These are phyloP conservation scores for Candida tibetensis DNA, from an alignment of 805 yeast species.

Conservation along the genomic window DNA sequence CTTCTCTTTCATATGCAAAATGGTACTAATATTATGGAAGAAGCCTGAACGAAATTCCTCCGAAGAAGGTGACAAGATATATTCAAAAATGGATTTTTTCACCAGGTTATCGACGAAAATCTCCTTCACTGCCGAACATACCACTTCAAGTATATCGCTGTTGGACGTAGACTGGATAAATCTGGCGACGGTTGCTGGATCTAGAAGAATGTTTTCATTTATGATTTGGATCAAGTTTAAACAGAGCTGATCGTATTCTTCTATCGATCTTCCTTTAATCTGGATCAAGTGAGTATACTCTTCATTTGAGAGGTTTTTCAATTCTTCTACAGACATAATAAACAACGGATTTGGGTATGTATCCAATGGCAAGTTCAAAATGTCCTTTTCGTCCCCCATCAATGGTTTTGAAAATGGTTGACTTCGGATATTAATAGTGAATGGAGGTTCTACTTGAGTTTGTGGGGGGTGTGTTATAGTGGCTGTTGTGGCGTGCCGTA, in stretches of 20 bases:
- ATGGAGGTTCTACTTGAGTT: neutral
- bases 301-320: conserved; percentile 18
- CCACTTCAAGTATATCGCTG: conserved; percentile 13
- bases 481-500: conserved; percentile 1
- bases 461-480: too few relatives aligned
- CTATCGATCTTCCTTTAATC: conserved; percentile 20
- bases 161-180: conserved; percentile 19
- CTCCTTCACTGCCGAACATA: conserved; percentile 15
- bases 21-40: conserved; percentile 15
- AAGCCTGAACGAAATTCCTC: conserved; percentile 15
- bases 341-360: conserved; percentile 36
- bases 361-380: conserved; percentile 15
- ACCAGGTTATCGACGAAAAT: conserved; percentile 20
- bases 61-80: conserved; percentile 23
- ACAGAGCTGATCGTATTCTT: conserved; percentile 30
- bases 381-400: conserved; percentile 3
- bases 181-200: conserved; percentile 22
- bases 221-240: conserved; percentile 27
- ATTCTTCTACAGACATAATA: conserved; percentile 23
- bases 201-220: conserved; percentile 25
- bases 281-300: conserved; percentile 27
- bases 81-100: conserved; percentile 25
- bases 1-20: conserved; percentile 12
- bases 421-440: conserved; percentile 10
- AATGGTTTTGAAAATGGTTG: conserved; percentile 14